Evolutionary conservation across 2,329 filamentous ascomycete species (phyloP).

Genomic region (Pseudogymnoascus pannorum): DNA sequence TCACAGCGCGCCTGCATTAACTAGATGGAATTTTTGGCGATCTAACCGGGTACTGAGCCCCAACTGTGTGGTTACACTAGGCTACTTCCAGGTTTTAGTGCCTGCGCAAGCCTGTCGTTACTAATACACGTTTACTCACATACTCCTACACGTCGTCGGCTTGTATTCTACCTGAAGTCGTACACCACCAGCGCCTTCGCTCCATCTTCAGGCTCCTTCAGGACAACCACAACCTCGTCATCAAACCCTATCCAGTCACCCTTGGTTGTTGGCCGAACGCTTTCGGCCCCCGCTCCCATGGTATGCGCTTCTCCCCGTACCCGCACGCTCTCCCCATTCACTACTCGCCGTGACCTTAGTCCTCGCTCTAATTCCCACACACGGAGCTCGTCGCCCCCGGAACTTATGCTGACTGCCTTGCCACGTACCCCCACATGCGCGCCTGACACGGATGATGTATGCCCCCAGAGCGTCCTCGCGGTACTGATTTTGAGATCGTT

Average conservation of each 20-base stretch:
- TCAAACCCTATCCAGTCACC: conserved; percentile 62
- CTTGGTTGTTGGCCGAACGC: conserved; percentile 27
- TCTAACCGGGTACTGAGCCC: not conserved
- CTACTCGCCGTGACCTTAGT: conserved; percentile 37
- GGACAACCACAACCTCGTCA: conserved; percentile 61
- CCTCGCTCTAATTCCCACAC: conserved; percentile 64
- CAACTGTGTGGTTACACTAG: not conserved
- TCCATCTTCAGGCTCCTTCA: conserved; percentile 49
- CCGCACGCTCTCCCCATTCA: conserved; percentile 44
- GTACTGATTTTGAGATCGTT: conserved; percentile 48
- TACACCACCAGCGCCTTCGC: conserved; percentile 58
- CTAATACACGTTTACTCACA: not conserved
- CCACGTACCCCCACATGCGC: conserved; percentile 62
- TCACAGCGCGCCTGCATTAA: not conserved
- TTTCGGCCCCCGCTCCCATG: not conserved
- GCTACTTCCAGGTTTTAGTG: not conserved
- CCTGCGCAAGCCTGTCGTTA: not conserved
- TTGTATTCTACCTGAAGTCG: conserved; percentile 51
- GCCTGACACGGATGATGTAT: conserved; percentile 61
- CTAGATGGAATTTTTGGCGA: not conserved
- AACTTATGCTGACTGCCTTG: conserved; percentile 62
- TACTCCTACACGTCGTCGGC: not conserved
- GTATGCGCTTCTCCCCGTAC: conserved; percentile 36
- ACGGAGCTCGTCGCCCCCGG: conserved; percentile 39
- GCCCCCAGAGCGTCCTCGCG: conserved; percentile 61